These are phyloP conservation scores for Wickerhamiella bombiphila DNA, from an alignment of 805 yeast genomes.

Conservation along the genomic window DNA sequence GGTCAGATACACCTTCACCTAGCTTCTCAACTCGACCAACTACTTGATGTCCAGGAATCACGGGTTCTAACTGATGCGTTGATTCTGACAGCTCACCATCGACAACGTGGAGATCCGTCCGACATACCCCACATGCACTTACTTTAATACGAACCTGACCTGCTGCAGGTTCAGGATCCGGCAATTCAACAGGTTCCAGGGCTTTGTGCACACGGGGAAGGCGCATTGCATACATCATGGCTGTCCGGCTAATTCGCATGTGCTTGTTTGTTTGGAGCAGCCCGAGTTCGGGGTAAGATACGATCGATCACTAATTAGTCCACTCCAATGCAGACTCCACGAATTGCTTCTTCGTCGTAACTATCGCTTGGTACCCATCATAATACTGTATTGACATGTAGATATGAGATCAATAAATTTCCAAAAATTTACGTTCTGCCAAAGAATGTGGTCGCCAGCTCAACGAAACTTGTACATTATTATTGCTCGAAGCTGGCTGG, in stretches of 20 bases:
- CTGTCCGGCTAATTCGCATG: neutral
- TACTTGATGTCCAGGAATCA: constrained; percentile 1
- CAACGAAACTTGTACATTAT: too few relatives aligned
- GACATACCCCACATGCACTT: neutral
- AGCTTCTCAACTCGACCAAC: neutral
- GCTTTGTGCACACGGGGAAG: neutral
- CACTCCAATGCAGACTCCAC: too few relatives aligned
- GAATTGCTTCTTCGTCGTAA: too few relatives aligned
- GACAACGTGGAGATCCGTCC: constrained; percentile 1
- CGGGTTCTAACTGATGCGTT: neutral
- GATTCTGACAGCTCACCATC: neutral
- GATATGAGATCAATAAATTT: too few relatives aligned
- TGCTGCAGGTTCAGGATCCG: neutral
- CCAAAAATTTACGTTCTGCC: too few relatives aligned
- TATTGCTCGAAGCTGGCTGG: too few relatives aligned
- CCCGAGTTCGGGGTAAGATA: too few relatives aligned
- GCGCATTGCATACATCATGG: constrained; percentile 1
- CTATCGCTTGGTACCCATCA: too few relatives aligned
- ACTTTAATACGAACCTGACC: neutral
- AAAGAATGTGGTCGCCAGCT: too few relatives aligned
- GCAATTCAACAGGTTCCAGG: neutral
- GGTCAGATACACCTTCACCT: neutral
- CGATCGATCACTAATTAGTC: too few relatives aligned
- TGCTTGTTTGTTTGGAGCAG: too few relatives aligned
- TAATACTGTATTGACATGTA: too few relatives aligned